Evolutionary conservation across 305 asterid genomes (phyloP).

Genomic region (Fraxinus paxiana): DNA sequence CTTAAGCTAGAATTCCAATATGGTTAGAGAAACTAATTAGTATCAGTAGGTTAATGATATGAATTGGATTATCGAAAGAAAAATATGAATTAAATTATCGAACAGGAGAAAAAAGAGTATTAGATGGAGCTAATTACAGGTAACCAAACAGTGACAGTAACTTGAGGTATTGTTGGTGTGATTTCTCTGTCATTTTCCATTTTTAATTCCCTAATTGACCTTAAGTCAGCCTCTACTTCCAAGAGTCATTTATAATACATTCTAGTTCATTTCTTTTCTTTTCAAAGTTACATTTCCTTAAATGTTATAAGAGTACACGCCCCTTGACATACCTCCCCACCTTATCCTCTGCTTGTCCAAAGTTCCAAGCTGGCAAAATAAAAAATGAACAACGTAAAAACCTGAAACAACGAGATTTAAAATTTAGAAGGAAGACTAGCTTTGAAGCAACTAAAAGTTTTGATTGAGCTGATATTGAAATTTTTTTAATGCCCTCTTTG

Average conservation of each 20-base stretch:
- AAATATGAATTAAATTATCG: not conserved
- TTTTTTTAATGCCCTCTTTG: slow-evolving; percentile 8
- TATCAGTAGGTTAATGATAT: not conserved
- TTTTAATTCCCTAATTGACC: not conserved
- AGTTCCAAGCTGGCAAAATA: not conserved
- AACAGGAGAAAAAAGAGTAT: not conserved
- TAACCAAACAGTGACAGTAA: not conserved
- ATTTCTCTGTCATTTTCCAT: not conserved
- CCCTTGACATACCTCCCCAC: not conserved
- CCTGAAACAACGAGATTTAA: not conserved
- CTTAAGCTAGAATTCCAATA: not conserved
- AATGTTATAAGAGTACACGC: not conserved
- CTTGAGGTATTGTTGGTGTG: not conserved
- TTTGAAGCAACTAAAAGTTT: not conserved
- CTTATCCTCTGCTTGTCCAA: not conserved
- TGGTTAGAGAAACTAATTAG: not conserved
- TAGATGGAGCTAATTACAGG: not conserved
- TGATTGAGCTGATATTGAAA: slow-evolving; percentile 6
- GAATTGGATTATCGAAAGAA: not conserved
- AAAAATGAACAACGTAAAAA: not conserved
- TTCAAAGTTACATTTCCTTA: not conserved
- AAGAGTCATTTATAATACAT: not conserved
- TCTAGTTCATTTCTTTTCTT: not conserved
- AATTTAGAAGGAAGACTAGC: slow-evolving; percentile 1
- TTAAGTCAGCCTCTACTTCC: not conserved